Conservation (phyloP, 1,284 basidiomycete genomes). For the Crepidotus sp. region DNA sequence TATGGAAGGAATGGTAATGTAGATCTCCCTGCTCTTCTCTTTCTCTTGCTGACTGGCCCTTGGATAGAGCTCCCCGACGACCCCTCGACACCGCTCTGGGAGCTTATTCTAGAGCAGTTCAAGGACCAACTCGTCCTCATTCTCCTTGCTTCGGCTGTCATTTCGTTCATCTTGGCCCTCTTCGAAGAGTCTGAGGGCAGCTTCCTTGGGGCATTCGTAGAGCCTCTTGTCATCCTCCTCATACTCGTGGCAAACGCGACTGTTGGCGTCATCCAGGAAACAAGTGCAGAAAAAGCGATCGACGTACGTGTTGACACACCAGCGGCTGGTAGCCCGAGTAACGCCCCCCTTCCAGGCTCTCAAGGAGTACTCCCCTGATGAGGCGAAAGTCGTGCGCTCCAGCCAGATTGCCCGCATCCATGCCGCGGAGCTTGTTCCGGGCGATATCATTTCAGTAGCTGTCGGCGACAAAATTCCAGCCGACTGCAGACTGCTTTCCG, state of each 20-base stretch:
- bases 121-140: slow-evolving; percentile 95
- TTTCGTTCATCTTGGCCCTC: slow-evolving; percentile 85
- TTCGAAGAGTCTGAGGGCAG: slow-evolving; percentile 67
- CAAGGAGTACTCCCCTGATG: slow-evolving; percentile 91
- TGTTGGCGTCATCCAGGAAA: slow-evolving; percentile 92
- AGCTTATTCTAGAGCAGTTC: slow-evolving; percentile 94
- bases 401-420: slow-evolving; percentile 69
- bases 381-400: slow-evolving; percentile 81
- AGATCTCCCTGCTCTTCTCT: slow-evolving; percentile 21
- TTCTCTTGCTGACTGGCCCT: slow-evolving; percentile 4
- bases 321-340: slow-evolving; percentile 1
- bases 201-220: slow-evolving; percentile 81
- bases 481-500: slow-evolving; percentile 82
- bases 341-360: slow-evolving; percentile 53
- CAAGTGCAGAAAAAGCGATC: slow-evolving; percentile 90
- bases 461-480: slow-evolving; percentile 94
- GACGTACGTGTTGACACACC: slow-evolving; percentile 53
- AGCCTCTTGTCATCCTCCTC: slow-evolving; percentile 86
- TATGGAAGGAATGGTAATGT: slow-evolving; percentile 88
- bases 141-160: slow-evolving; percentile 81
- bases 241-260: slow-evolving; percentile 91
- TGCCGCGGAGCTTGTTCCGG: slow-evolving; percentile 84
- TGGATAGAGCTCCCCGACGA: slow-evolving; percentile 79
- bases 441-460: slow-evolving; percentile 82
- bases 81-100: slow-evolving; percentile 83